A percentile compares a stretch with the other conserved stretches of the same genome.
phyloP scores from a whole-genome alignment of 2,329 filamentous ascomycete genomes.

The Colletotrichum spaethianum region DNA sequence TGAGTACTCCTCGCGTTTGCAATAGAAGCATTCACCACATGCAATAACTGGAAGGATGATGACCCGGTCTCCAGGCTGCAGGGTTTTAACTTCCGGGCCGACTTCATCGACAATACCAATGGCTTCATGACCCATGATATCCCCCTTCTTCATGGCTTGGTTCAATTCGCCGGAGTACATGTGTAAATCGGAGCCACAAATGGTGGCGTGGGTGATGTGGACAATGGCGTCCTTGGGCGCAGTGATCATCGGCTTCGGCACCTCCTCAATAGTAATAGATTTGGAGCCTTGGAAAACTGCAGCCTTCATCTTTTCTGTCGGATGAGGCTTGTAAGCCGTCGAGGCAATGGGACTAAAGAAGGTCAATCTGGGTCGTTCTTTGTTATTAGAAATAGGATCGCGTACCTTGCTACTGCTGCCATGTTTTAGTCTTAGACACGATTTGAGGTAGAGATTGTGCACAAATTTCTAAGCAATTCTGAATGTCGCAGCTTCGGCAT shows the following conservation, averaged over 20 bases:
- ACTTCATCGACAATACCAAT: conserved; percentile 57
- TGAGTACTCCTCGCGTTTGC: conserved; percentile 48
- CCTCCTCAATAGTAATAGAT: conserved; percentile 32
- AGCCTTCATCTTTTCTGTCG: conserved; percentile 13
- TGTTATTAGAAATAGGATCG: neutral
- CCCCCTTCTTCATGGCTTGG: conserved; percentile 16
- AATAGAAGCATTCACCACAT: conserved; percentile 50
- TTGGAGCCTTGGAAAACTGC: conserved; percentile 8
- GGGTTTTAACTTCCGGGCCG: conserved; percentile 53
- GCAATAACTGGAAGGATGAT: conserved; percentile 48
- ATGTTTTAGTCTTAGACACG: neutral
- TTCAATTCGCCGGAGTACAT: conserved; percentile 47
- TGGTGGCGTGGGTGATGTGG: conserved; percentile 49
- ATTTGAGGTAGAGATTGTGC: no score
- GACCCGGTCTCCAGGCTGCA: conserved; percentile 59
- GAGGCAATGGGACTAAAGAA: neutral
- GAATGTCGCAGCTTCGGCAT: accelerated
- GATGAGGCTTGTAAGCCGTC: conserved; percentile 14
- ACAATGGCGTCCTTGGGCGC: conserved; percentile 51
- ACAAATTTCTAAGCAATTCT: no score
- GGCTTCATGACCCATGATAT: conserved; percentile 58
- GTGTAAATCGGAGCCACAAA: conserved; percentile 54
- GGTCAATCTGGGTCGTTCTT: neutral
- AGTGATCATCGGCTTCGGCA: conserved; percentile 41
- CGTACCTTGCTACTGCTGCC: neutral